These are phyloP conservation scores for Phytophthora tubulina DNA, from an alignment of 352 stramenopile genomes.

Conservation along the genomic window DNA sequence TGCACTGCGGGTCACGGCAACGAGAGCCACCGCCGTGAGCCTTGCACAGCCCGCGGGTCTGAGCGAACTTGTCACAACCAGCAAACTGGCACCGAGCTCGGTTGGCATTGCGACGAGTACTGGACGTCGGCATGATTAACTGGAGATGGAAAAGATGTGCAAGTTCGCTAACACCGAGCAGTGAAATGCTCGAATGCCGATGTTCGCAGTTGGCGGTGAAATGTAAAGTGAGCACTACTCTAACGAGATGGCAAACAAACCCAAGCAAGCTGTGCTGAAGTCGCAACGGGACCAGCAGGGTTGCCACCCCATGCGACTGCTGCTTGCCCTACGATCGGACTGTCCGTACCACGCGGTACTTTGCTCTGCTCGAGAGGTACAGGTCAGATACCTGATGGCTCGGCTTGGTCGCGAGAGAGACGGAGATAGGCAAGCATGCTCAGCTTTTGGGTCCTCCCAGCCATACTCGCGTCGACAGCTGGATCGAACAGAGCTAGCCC, in stretches of 20 bases:
- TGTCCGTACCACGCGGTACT: slow-evolving; percentile 39
- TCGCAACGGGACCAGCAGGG: slow-evolving; percentile 18
- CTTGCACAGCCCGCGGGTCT: slow-evolving; percentile 85
- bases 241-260: slow-evolving; percentile 26
- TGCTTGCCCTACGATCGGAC: slow-evolving; percentile 41
- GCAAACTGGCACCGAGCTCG: slow-evolving; percentile 78
- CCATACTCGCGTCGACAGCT: slow-evolving; percentile 35
- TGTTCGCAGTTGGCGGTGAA: slow-evolving; percentile 43
- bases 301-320: slow-evolving; percentile 16
- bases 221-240: slow-evolving; percentile 43
- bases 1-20: slow-evolving; percentile 79
- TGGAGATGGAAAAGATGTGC: slow-evolving; percentile 37
- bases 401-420: slow-evolving; percentile 45
- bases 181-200: slow-evolving; percentile 19
- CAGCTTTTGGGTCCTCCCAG: slow-evolving; percentile 32
- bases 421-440: slow-evolving; percentile 44
- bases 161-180: slow-evolving; percentile 16
- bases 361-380: slow-evolving; percentile 37
- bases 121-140: slow-evolving; percentile 48
- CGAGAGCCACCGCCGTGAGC: slow-evolving; percentile 85
- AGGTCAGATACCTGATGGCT: slow-evolving; percentile 37
- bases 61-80: slow-evolving; percentile 87
- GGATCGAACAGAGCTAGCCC: slow-evolving; percentile 38
- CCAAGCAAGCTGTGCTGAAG: slow-evolving; percentile 1
- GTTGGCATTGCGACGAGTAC: slow-evolving; percentile 68